These are phyloP conservation scores for Ceratopteris richardii DNA, from an alignment of 75 land plant genomes.

Conservation along the genomic window DNA sequence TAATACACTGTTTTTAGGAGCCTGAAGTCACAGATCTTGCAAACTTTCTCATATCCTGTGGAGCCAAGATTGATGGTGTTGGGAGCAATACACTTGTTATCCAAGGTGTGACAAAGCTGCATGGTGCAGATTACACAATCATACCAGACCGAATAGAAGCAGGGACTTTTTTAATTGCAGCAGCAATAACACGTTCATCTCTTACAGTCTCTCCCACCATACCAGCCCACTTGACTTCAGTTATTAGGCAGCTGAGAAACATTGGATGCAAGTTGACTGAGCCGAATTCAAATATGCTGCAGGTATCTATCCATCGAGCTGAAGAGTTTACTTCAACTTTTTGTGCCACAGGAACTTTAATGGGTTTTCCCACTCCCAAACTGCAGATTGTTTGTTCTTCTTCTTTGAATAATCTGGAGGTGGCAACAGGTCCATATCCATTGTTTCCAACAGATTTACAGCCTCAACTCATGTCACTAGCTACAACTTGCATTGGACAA, in stretches of 20 bases:
- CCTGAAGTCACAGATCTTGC: constrained; percentile 73
- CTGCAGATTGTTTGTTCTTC: too few species aligned
- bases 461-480: constrained; percentile 53
- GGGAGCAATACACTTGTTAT: constrained; percentile 41
- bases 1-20: too few species aligned
- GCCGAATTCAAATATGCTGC: constrained; percentile 19
- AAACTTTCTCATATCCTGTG: constrained; percentile 48
- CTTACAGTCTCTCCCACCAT: constrained; percentile 53
- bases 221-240: constrained; percentile 41
- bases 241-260: constrained; percentile 33
- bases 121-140: constrained; percentile 41
- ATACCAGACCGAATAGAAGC: constrained; percentile 65
- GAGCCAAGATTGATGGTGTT: constrained; percentile 55
- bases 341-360: not conserved
- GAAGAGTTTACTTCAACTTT: constrained; percentile 2
- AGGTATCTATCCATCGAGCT: constrained; percentile 24
- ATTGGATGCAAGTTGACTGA: constrained; percentile 45
- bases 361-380: too few species aligned
- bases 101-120: constrained; percentile 37
- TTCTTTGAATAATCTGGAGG: constrained; percentile 16
- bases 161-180: constrained; percentile 65
- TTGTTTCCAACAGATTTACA: constrained; percentile 79
- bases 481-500: constrained; percentile 50
- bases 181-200: constrained; percentile 61
- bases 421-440: constrained; percentile 62